A percentile compares a stretch with the other conserved stretches of the same genome.
Conservation (phyloP, 1,139 yeast species). For the Yamadazyma blattariae region DNA sequence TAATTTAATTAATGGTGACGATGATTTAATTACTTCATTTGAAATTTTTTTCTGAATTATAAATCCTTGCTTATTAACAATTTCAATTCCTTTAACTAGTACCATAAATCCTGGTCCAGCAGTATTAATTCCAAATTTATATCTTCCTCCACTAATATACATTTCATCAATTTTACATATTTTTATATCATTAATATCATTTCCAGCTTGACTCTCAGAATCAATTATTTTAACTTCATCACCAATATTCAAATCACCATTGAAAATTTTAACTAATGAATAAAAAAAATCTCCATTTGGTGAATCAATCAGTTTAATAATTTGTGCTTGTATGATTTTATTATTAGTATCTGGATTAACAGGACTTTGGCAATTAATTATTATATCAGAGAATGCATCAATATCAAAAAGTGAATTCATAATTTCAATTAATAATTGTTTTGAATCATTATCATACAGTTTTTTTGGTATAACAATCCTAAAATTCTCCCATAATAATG, state of each 20-base stretch:
- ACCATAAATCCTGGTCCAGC: conserved; percentile 68
- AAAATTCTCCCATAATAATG: conserved; percentile 46
- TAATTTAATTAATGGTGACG: not conserved
- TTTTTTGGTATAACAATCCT: conserved; percentile 39
- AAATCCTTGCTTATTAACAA: conserved; percentile 21
- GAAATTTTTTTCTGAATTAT: not conserved
- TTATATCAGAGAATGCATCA: conserved; percentile 52
- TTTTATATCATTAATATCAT: conserved; percentile 56
- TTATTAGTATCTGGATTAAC: not conserved
- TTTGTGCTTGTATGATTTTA: conserved; percentile 44
- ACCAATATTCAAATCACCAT: conserved; percentile 56
- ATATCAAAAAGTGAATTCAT: conserved; percentile 54
- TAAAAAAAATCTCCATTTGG: conserved; percentile 45
- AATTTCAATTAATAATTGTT: conserved; percentile 53
- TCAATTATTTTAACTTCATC: conserved; percentile 41
- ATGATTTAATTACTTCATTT: too few relatives aligned
- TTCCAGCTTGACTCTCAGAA: conserved; percentile 5
- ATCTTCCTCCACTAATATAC: conserved; percentile 70
- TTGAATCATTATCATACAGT: conserved; percentile 51
- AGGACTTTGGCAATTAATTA: conserved; percentile 43
- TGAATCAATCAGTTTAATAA: conserved; percentile 59
- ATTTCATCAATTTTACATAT: conserved; percentile 45
- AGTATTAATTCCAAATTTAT: conserved; percentile 52
- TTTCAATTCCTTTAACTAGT: conserved; percentile 61
- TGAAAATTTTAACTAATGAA: conserved; percentile 58